These are phyloP conservation scores for Candida quercuum DNA, from an alignment of 805 yeast species.

Conservation along the genomic window DNA sequence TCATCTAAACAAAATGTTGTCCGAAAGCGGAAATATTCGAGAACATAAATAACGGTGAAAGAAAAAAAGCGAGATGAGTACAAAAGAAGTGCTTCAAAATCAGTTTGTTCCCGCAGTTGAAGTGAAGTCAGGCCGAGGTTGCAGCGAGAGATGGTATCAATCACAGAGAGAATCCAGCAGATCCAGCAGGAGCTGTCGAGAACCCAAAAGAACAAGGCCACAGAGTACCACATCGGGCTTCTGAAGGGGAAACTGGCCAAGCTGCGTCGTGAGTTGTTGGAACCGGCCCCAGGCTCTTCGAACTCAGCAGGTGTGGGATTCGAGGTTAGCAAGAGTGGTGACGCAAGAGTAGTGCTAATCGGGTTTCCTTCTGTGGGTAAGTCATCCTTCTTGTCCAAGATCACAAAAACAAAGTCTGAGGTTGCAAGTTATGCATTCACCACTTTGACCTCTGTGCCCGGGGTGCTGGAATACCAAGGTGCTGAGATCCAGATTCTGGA, in stretches of 20 bases:
- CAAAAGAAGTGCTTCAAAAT: too few relatives aligned
- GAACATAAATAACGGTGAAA: not conserved
- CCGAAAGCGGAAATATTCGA: too few relatives aligned
- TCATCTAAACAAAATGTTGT: too few relatives aligned
- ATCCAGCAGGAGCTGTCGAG: slow-evolving; percentile 85
- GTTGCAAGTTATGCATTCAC: slow-evolving; percentile 95
- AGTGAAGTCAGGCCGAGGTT: too few relatives aligned
- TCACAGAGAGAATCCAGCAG: slow-evolving; percentile 68
- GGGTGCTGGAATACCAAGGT: slow-evolving; percentile 90
- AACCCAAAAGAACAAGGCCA: slow-evolving; percentile 96
- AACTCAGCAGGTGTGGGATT: slow-evolving; percentile 76
- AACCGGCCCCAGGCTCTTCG: slow-evolving; percentile 71
- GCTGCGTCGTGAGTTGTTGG: slow-evolving; percentile 83
- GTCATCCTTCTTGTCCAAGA: slow-evolving; percentile 81
- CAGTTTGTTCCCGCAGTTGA: too few relatives aligned
- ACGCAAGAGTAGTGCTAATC: slow-evolving; percentile 90
- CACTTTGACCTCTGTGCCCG: slow-evolving; percentile 94
- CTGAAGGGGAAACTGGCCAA: slow-evolving; percentile 93
- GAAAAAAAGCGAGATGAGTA: not conserved
- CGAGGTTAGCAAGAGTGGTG: slow-evolving; percentile 93
- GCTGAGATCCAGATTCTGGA: slow-evolving; percentile 98
- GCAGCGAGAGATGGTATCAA: slow-evolving; percentile 5
- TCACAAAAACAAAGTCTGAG: slow-evolving; percentile 91
- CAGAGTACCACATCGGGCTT: slow-evolving; percentile 93
- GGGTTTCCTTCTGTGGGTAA: slow-evolving; percentile 99